Evolutionary conservation across 2,329 filamentous ascomycete genomes (phyloP), one percentile per base, ranked within the genome.

Genomic region (Myriosclerotinia curreyana): DNA sequence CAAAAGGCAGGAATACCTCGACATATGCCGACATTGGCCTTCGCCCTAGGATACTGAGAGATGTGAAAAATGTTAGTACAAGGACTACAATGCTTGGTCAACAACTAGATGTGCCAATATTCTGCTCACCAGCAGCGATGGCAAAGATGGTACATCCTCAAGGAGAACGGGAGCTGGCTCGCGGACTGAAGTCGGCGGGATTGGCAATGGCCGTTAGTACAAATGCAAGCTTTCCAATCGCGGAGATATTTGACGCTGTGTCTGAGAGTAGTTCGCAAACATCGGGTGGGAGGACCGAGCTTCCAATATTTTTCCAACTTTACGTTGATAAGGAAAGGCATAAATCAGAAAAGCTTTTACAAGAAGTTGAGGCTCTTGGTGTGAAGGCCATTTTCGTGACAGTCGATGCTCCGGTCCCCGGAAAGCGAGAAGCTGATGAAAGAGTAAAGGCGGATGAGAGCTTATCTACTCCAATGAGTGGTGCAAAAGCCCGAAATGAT

Each of bases 101-200:
- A 38, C 72, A 76, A 5, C 78, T 82, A 64, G 78, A 76, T 38
- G 76, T 85, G 4, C 87, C 87, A 0, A 77, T 90, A 36, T 89
- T 89, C 72, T 82, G 84, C 66, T 82, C 83, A 42, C 86, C 87
- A 0, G 85, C 86, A 1, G 85, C 85, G 2, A 86, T 89, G 82
- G 86, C 83, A 4, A 81, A 80, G 59, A 74, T 88, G 62, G 84
- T 86, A 54, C 86, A 90, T 69, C 80, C 82, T 0, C 81, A 86
- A 34, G 87, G 86, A n/a, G 87, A 90, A 74, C 77, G 80, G 42
- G 84, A 79, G 17, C 77, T 87, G 17, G 84, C 80, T 0, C 76
- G 79, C 34, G 86, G 81, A 0, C 83, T 82, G 65, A 76, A 78
- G 60, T 75, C 71, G 2, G 75, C 79, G 17, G 81, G 83, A 0